These are phyloP conservation scores for Lentinus brumalis DNA, from an alignment of 768 basidiomycete genomes.

Conservation along the genomic window DNA sequence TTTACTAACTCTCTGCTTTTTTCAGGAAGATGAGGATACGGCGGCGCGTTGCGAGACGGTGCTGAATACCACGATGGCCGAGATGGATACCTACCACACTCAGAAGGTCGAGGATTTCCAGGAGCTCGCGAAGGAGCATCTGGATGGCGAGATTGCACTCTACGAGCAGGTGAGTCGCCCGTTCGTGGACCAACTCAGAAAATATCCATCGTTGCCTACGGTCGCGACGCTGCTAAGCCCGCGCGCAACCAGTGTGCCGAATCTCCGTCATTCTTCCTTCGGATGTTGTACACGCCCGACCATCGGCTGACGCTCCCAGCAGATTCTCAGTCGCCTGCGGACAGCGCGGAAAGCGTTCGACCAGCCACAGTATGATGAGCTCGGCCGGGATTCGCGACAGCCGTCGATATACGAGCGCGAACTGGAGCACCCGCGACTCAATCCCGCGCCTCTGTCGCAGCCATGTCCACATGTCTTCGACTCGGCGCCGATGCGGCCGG, in stretches of 20 bases:
- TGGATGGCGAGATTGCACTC: slow-evolving; percentile 77
- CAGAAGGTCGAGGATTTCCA: slow-evolving; percentile 75
- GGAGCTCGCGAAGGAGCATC: slow-evolving; percentile 59
- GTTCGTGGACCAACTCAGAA: neutral
- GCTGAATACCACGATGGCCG: slow-evolving; percentile 85
- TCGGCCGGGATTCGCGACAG: slow-evolving; percentile 53
- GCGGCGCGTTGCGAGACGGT: slow-evolving; percentile 84
- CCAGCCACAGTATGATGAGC: slow-evolving; percentile 46
- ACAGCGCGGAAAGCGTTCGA: slow-evolving; percentile 59
- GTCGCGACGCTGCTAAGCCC: neutral
- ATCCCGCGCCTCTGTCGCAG: slow-evolving; percentile 56
- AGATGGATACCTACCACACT: slow-evolving; percentile 78
- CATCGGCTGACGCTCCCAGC: neutral
- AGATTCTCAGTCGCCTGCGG: slow-evolving; percentile 63
- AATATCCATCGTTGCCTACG: neutral
- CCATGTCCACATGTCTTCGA: slow-evolving; percentile 83
- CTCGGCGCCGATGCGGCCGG: slow-evolving; percentile 71
- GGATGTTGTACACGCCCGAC: neutral
- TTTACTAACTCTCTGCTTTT: neutral
- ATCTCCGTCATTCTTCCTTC: neutral
- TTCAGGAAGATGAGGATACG: slow-evolving; percentile 62
- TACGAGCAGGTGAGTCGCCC: slow-evolving; percentile 60
- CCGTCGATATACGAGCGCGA: slow-evolving; percentile 80
- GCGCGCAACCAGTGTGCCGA: no score
- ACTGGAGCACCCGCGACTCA: slow-evolving; percentile 53